These are phyloP conservation scores for Fusarium sp. DNA, from an alignment of 2,329 filamentous ascomycete genomes.

Conservation along the genomic window DNA sequence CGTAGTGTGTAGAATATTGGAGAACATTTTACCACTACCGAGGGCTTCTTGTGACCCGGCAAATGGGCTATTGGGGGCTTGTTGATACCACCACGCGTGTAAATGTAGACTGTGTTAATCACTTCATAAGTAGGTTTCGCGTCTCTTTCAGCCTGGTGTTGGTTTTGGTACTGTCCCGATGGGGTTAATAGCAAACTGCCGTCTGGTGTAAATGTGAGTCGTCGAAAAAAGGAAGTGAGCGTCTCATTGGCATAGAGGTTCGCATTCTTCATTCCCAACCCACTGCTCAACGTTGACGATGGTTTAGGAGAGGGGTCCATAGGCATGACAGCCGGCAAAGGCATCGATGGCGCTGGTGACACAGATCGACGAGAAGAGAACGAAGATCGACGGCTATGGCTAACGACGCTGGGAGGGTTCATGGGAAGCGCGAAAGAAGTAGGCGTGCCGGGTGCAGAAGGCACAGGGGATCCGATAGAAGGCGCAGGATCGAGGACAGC, in stretches of 20 bases:
- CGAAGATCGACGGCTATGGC: conserved; percentile 93
- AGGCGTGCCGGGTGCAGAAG: conserved; percentile 93
- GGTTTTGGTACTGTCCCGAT: conserved; percentile 91
- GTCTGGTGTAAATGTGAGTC: conserved; percentile 93
- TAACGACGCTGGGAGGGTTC: conserved; percentile 91
- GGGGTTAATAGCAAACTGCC: conserved; percentile 94
- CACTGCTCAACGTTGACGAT: conserved; percentile 63
- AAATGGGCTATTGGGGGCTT: conserved; percentile 95
- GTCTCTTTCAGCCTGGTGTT: conserved; percentile 73
- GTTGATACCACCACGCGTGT: conserved; percentile 94
- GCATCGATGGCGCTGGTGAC: conserved; percentile 92
- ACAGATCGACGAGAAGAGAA: conserved; percentile 89
- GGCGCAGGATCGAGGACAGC: conserved; percentile 62
- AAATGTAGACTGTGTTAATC: conserved; percentile 98
- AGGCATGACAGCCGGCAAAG: conserved; percentile 93
- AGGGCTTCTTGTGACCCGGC: conserved; percentile 97
- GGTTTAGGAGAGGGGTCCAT: conserved; percentile 87
- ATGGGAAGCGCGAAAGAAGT: conserved; percentile 89
- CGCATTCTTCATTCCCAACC: conserved; percentile 80
- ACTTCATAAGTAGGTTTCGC: conserved; percentile 83
- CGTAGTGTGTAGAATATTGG: conserved; percentile 88
- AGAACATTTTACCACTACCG: conserved; percentile 93
- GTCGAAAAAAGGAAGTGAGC: conserved; percentile 94
- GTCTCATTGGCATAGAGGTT: conserved; percentile 97
- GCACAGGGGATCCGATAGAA: conserved; percentile 81